Evolutionary conservation across 352 stramenopile species (phyloP).

Genomic region (Pythium coloratum): DNA sequence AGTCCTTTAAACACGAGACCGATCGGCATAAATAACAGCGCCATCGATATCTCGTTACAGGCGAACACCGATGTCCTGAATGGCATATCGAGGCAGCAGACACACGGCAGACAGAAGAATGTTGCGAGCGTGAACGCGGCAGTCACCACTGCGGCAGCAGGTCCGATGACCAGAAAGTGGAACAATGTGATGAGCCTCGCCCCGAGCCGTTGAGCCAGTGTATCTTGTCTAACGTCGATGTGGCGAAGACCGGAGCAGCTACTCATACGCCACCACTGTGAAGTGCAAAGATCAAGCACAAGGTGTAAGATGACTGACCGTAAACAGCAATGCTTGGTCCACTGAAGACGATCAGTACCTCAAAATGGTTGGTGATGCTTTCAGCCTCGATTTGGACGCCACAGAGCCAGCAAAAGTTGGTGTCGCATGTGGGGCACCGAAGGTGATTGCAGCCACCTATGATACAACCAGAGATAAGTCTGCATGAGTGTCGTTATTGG

Average conservation of each 20-base stretch:
- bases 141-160: constrained; percentile 10
- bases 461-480: not conserved
- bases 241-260: constrained; percentile 18
- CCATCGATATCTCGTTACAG: constrained; percentile 13
- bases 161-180: constrained; percentile 24
- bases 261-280: constrained; percentile 20
- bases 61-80: constrained; percentile 8
- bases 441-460: constrained; percentile 69
- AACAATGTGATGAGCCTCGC: constrained; percentile 12
- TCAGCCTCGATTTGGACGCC: constrained; percentile 40
- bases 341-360: not conserved
- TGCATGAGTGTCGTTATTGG: no score
- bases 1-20: not conserved
- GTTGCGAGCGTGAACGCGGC: constrained; percentile 14
- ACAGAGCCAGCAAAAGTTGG: constrained; percentile 74
- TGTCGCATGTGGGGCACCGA: constrained; percentile 43
- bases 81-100: constrained; percentile 10
- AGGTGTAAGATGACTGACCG: not conserved
- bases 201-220: not conserved
- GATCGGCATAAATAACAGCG: constrained; percentile 9
- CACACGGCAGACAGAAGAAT: constrained; percentile 18
- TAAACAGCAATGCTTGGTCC: no score
- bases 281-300: not conserved
- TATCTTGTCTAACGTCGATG: constrained; percentile 19
- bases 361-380: constrained; percentile 19